These are phyloP conservation scores for Colletotrichum musicola DNA, from an alignment of 2,329 filamentous ascomycete species.

Conservation along the genomic window DNA sequence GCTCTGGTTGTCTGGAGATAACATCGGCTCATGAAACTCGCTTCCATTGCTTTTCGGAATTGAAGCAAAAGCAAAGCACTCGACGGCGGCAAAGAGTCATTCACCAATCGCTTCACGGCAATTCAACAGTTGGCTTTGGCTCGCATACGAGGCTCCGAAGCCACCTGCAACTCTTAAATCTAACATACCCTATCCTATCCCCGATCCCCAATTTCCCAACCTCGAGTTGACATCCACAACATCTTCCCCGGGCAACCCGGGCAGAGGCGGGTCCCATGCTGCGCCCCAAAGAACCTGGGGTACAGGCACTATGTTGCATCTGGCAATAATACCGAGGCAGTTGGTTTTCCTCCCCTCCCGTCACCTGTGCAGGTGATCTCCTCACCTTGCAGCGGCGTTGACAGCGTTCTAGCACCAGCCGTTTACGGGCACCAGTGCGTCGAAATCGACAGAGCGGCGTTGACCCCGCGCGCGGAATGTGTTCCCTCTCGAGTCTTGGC, in stretches of 20 bases:
- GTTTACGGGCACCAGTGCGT: slow-evolving; percentile 18
- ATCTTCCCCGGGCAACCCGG: slow-evolving; percentile 12
- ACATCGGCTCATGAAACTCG: too few relatives aligned
- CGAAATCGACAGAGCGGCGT: background rate
- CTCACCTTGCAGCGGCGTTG: too few relatives aligned
- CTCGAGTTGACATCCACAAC: background rate
- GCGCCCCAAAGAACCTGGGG: slow-evolving; percentile 1
- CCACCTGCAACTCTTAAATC: too few relatives aligned
- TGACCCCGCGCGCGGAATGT: slow-evolving; percentile 11
- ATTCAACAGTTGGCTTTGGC: too few relatives aligned
- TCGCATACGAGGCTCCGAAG: too few relatives aligned
- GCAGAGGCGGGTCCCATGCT: slow-evolving; percentile 17
- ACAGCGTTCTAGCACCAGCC: background rate
- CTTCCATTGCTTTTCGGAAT: too few relatives aligned
- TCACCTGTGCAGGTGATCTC: too few relatives aligned
- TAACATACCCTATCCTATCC: background rate
- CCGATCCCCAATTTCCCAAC: background rate
- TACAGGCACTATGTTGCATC: slow-evolving; percentile 21
- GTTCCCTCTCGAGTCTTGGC: background rate
- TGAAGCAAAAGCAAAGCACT: too few relatives aligned
- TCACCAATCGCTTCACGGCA: too few relatives aligned
- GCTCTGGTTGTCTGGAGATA: too few relatives aligned
- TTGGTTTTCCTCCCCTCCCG: background rate
- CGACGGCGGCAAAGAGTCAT: too few relatives aligned
- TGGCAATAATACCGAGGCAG: slow-evolving; percentile 28